Evolutionary conservation across 768 basidiomycete genomes (phyloP), one percentile per base, ranked within the genome.

Genomic region (Kwoniella shandongensis): DNA sequence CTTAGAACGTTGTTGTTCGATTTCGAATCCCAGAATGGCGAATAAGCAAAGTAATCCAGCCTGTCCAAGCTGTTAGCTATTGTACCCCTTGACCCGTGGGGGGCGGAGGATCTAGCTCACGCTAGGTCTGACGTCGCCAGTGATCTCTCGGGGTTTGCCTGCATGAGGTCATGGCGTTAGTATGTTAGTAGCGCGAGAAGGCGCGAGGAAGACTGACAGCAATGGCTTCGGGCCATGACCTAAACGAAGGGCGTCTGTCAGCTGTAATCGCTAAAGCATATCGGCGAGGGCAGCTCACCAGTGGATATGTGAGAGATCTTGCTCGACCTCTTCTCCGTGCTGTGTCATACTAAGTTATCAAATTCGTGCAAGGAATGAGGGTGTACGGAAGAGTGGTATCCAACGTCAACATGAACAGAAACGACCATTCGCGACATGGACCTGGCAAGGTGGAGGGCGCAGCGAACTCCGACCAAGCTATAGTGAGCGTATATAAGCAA

Each of bases 41-140:
- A 73, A 26, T 59, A 66, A 10, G 69, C 66, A 47, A 73, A 73
- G 51, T 73, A 73, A 52, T 73, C 72, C 57, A 73, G 54, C 52
- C 70, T 72, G 40, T 18, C 29, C 27, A 50, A 20, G 45, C n/a
- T 32, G 30, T 54, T 13, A 44, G 42, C n/a, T 29, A 10, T 29
- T n/a, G n/a, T 6, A 32, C 32, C 23, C n/a, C 29, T 7, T 12
- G 22, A 12, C 42, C 18, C 6, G n/a, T 15, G 36, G 15, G 4
- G 27, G 7, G 39, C 10, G 25, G 6, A 13, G 15, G 51, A 20
- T 18, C 18, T 1, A 42, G 52, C 69, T 58, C 44, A 70, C 69
- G 66, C 69, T 26, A 67, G 46, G 23, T 70, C 69, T 1, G 65
- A 44, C 13, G 55, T 70, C 3, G 69, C 65, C 13, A 70, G 47